Evolutionary conservation across 2,329 filamentous ascomycete species (phyloP), one percentile per base, ranked within the genome.

Genomic region (Penicillium olsonii): DNA sequence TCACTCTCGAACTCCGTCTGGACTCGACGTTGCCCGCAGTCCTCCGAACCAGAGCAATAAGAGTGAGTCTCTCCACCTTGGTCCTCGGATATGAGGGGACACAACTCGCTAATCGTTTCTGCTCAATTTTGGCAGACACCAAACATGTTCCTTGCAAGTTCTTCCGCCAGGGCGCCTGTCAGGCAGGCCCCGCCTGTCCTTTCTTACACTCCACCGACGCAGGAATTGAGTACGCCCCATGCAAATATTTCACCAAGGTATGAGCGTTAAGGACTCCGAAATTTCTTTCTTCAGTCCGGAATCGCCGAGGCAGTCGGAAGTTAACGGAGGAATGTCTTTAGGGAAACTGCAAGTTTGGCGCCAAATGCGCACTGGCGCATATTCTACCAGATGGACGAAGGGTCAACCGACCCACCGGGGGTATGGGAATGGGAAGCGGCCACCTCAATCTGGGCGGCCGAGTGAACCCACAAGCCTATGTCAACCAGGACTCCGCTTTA

Each of bases 241-340:
- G 94, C 85, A 99, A 97, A 75, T 99, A 97, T 76, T 99, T 97
- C 71, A 88, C 92, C 67, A 99, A 97, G 87, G 91, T 95, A 77
- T 63, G 54, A 15, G 10, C 29, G 12, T 15, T 10, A n/a, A 31
- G 8, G 12, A 9, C 12, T 19, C 33, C 24, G 8, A 15, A 15
- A 40, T 37, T 24, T 42, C 7, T 26, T n/a, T 17, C 20, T 22
- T 27, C 33, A 18, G 12, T 29, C 10, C 15, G 14, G 20, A 15
- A 27, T 27, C 20, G 49, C 31, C 42, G 31, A 27, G 44, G 34
- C 12, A 27, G 7, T 48, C 33, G 19, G 44, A 33, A 29, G 46
- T 54, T 60, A 52, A 66, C 66, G 62, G 56, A 63, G 43, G 31
- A 37, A 17, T 42, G 22, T 12, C 26, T 50, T 45, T 63, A 96